Conservation (phyloP, 495 filamentous ascomycete species). For the Gamarada debralockiae region DNA sequence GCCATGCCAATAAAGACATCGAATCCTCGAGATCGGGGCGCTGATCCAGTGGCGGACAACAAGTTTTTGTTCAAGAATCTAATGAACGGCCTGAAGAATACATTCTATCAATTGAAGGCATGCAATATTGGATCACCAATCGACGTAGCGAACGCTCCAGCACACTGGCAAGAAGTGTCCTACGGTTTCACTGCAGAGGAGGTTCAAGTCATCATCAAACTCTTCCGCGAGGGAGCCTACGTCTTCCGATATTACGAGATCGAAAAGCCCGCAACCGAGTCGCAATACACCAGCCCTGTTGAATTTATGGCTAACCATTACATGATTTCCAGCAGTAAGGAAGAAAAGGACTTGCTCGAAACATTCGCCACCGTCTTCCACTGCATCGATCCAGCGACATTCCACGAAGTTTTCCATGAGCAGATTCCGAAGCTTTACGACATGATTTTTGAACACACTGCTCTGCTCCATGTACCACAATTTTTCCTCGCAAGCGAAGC, state of each 20-base stretch:
- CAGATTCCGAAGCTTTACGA: slow-evolving; percentile 96
- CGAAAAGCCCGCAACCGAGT: slow-evolving; percentile 72
- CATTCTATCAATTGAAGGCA: slow-evolving; percentile 89
- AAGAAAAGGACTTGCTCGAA: slow-evolving; percentile 96
- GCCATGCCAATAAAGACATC: slow-evolving; percentile 95
- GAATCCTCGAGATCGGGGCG: slow-evolving; percentile 84
- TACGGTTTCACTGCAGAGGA: slow-evolving; percentile 98
- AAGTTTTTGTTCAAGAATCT: slow-evolving; percentile 98
- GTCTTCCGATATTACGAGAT: slow-evolving; percentile 96
- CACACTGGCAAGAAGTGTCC: slow-evolving; percentile 93
- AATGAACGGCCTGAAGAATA: slow-evolving; percentile 95
- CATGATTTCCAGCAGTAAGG: slow-evolving; percentile 84
- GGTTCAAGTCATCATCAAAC: slow-evolving; percentile 91
- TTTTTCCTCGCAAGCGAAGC: slow-evolving; percentile 98
- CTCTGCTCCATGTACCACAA: slow-evolving; percentile 90
- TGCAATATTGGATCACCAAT: slow-evolving; percentile 72
- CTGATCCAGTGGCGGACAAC: slow-evolving; percentile 94
- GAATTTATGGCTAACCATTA: slow-evolving; percentile 92
- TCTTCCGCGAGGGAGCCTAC: slow-evolving; percentile 92
- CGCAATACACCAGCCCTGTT: slow-evolving; percentile 70
- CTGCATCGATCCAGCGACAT: slow-evolving; percentile 96
- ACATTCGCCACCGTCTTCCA: slow-evolving; percentile 98
- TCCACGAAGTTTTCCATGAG: slow-evolving; percentile 96
- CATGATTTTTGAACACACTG: slow-evolving; percentile 96
- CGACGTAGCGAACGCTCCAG: slow-evolving; percentile 71